phyloP scores from a whole-genome alignment of 1,139 yeast genomes.

The Debaryomyces fabryi region DNA sequence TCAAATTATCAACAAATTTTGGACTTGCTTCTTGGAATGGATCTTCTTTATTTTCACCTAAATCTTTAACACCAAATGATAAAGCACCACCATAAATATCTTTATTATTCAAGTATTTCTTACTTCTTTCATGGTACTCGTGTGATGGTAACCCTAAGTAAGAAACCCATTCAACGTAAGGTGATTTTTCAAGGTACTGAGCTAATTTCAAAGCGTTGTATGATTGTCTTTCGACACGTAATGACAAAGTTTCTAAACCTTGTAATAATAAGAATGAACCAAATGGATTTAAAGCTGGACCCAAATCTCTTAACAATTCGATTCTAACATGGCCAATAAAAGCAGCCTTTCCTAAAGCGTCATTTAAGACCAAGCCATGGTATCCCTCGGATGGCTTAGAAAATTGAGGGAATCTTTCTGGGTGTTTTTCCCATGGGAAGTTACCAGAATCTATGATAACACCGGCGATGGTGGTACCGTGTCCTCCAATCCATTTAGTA shows the following conservation, averaged over 20 bases:
- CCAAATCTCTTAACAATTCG: constrained; percentile 88
- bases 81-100: constrained; percentile 85
- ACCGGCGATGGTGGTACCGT: constrained; percentile 95
- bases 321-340: constrained; percentile 80
- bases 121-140: constrained; percentile 77
- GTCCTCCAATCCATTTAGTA: constrained; percentile 98
- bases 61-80: constrained; percentile 82
- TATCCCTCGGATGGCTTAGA: constrained; percentile 90
- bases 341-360: constrained; percentile 79
- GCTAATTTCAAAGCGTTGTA: constrained; percentile 84
- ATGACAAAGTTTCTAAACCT: constrained; percentile 91
- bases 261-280: constrained; percentile 83
- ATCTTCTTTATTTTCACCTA: constrained; percentile 48
- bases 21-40: constrained; percentile 78
- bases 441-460: constrained; percentile 87
- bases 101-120: constrained; percentile 66
- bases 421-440: constrained; percentile 87
- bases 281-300: constrained; percentile 88
- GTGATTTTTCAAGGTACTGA: constrained; percentile 68
- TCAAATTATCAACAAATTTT: constrained; percentile 75
- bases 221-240: constrained; percentile 92
- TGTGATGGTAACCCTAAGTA: constrained; percentile 90
- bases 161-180: constrained; percentile 82
- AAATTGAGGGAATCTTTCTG: constrained; percentile 87
- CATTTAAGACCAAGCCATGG: constrained; percentile 83